phyloP scores from a whole-genome alignment of 2,329 filamentous ascomycete genomes.

The Talaromyces sp. region DNA sequence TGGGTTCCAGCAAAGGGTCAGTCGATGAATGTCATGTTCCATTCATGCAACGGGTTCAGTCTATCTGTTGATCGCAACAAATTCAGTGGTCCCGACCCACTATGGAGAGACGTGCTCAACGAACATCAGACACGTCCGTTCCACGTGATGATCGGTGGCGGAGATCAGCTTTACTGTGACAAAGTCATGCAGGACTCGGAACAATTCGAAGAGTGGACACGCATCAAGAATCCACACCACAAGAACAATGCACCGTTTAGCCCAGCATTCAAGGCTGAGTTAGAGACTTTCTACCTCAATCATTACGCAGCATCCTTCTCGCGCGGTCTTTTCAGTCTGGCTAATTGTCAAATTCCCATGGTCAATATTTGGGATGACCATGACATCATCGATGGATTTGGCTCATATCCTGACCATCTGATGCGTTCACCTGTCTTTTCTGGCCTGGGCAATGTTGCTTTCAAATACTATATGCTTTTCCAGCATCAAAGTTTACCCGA shows the following conservation, averaged over 20 bases:
- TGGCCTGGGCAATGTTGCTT: constrained; percentile 84
- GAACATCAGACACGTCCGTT: constrained; percentile 87
- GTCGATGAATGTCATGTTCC: constrained; percentile 98
- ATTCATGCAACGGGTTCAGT: constrained; percentile 96
- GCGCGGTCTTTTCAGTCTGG: constrained; percentile 88
- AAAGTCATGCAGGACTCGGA: constrained; percentile 70
- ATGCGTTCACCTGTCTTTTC: constrained; percentile 80
- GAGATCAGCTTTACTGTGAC: constrained; percentile 97
- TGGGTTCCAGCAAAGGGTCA: constrained; percentile 85
- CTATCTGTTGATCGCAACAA: constrained; percentile 70
- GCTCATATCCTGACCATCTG: constrained; percentile 86
- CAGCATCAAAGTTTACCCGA: constrained; percentile 85
- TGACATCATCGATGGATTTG: constrained; percentile 86
- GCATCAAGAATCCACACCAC: constrained; percentile 71
- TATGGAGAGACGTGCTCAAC: constrained; percentile 96
- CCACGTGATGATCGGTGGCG: constrained; percentile 96
- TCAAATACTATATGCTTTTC: constrained; percentile 99
- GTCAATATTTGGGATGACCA: constrained; percentile 98
- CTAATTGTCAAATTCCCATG: constrained; percentile 93
- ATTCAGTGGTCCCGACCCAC: constrained; percentile 87
- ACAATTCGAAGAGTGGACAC: constrained; percentile 79
- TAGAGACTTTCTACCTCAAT: constrained; percentile 84
- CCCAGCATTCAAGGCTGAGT: constrained; percentile 76
- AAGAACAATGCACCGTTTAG: constrained; percentile 79
- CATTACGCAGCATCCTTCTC: constrained; percentile 95